Percentiles rank a stretch among this genome's conserved stretches.
phyloP scores from a whole-genome alignment of 768 basidiomycete species.

The Suillus sp. region DNA sequence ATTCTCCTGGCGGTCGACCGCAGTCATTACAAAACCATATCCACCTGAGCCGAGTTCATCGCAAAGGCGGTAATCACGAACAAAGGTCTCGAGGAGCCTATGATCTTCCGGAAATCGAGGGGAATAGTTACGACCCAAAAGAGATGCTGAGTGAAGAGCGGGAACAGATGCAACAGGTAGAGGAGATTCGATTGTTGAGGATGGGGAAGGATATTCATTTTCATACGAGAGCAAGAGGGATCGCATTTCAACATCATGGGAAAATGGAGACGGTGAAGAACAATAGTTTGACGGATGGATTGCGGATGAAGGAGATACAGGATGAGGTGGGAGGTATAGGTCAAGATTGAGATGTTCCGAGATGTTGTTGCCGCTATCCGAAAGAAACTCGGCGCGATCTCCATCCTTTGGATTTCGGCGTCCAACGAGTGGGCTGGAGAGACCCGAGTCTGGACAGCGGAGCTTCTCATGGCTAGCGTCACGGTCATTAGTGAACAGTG shows the following conservation, averaged over 20 bases:
- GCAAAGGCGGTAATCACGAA: conserved; percentile 57
- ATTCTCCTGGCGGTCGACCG: conserved; percentile 57
- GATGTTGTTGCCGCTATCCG: neutral
- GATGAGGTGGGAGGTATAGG: neutral
- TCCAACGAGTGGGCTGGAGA: neutral
- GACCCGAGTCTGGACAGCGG: neutral
- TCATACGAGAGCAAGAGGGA: conserved; percentile 30
- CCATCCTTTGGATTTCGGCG: neutral
- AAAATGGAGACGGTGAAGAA: neutral
- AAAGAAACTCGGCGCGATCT: neutral
- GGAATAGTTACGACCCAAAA: conserved; percentile 37
- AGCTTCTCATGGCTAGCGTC: neutral
- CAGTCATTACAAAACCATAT: conserved; percentile 94
- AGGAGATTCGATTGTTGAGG: conserved; percentile 13
- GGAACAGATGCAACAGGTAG: conserved; percentile 1
- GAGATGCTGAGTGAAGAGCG: conserved; percentile 12
- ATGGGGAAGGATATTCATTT: conserved; percentile 9
- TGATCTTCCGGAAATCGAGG: conserved; percentile 64
- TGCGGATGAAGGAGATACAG: neutral
- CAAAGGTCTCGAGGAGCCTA: conserved; percentile 60
- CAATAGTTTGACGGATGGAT: neutral
- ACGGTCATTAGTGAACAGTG: neutral
- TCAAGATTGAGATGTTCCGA: conserved; percentile 2
- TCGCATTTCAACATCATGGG: conserved; percentile 5
- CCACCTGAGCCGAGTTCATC: conserved; percentile 90